Evolutionary conservation across 495 filamentous ascomycete genomes (phyloP).

Genomic region (Podospora pseudoanserina): DNA sequence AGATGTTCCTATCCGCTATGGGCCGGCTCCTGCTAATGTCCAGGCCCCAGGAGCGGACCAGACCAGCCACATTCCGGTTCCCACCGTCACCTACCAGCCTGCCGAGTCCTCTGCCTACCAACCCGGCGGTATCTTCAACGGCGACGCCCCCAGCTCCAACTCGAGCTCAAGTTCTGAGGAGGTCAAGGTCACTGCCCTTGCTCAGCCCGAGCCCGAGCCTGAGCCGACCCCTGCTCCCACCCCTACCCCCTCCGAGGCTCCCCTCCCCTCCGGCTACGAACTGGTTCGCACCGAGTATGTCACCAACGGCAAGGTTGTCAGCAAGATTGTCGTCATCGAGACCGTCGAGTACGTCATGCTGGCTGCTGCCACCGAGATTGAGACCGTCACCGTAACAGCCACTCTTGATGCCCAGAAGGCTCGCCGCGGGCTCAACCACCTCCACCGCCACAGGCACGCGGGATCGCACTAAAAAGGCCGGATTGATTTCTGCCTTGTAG

Average conservation of each 20-base stretch:
- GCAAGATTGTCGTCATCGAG: constrained; percentile 45
- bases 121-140: constrained; percentile 32
- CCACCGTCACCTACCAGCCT: constrained; percentile 24
- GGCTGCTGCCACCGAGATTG: constrained; percentile 17
- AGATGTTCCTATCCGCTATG: constrained; percentile 34
- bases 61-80: constrained; percentile 17
- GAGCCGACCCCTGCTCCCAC: constrained; percentile 26
- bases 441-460: constrained; percentile 22
- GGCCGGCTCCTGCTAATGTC: constrained; percentile 34
- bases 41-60: constrained; percentile 15
- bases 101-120: constrained; percentile 17
- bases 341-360: constrained; percentile 43
- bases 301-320: constrained; percentile 38
- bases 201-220: background rate
- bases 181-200: constrained; percentile 8
- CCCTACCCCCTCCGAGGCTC: constrained; percentile 17
- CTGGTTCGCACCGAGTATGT: constrained; percentile 43
- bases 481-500: background rate
- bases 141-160: background rate
- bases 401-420: constrained; percentile 23
- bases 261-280: constrained; percentile 31
- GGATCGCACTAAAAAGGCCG: constrained; percentile 13
- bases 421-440: constrained; percentile 22
- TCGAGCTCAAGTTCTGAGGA: background rate
- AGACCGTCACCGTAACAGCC: constrained; percentile 26